Evolutionary conservation across 371 early-diverging fungal genomes (phyloP), one percentile per base, ranked within the genome.

Genomic region (Mortierella sp.): DNA sequence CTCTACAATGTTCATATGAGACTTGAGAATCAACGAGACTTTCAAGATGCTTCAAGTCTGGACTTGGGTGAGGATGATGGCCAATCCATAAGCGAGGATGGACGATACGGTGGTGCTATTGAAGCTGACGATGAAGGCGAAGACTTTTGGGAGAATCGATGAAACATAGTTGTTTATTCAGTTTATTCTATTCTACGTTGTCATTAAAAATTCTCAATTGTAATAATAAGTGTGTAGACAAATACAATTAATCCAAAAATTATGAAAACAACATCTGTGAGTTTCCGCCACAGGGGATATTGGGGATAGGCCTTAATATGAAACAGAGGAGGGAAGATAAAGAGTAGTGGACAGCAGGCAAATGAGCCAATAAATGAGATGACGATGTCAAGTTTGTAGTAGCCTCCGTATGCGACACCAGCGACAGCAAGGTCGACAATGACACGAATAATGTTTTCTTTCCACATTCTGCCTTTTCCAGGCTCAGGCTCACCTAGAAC

Each of bases 311-410:
- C 88, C 22, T 74, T 85, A 73, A 85, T 79, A 78, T 94, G 95
- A 83, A 95, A 90, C 18, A 92, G 51, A 8, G 93, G 83, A 3
- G 95, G 96, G 83, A 91, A 95, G 66, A 95, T 94, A 61, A 89
- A 89, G 70, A 86, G 78, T 57, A 88, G 67, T 10, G 88, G 89
- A 11, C 86, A 91, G 85, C 97, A 97, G 16, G 95, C 94, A 64
- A 97, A 89, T 52, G 93, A 93, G 1, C 97, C 98, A 49, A 97
- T 94, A 58, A 97, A 88, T 59, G 93, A 91, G 49, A 97, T 95
- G 64, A 97, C 93, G 68, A 94, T 93, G 84, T 97, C 96, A 35
- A 97, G 87, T 70, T 93, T 91, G 68, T 88, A 89, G 20, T 95
- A 90, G 20, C 96, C 97, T 20, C 86, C 84, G 83, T 90, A 93